phyloP scores from a whole-genome alignment of 2,329 filamentous ascomycete species.

The Pseudocercospora fijiensis region DNA sequence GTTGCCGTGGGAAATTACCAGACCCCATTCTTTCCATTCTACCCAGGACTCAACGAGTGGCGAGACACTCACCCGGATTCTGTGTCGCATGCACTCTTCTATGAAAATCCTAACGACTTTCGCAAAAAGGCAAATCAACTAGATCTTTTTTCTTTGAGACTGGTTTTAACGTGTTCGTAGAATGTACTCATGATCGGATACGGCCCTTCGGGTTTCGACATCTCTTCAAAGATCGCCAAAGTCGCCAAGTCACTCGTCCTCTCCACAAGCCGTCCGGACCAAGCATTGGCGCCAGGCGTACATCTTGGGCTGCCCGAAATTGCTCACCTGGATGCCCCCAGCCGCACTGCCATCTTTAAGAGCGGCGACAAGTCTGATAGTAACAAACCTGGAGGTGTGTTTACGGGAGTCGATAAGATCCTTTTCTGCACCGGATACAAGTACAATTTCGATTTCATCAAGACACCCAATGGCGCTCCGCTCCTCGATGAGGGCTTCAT shows the following conservation, averaged over 20 bases:
- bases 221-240: slow-evolving; percentile 8
- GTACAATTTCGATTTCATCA: slow-evolving; percentile 20
- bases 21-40: slow-evolving; percentile 2
- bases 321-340: no score
- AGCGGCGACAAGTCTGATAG: neutral
- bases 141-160: no score
- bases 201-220: slow-evolving; percentile 18
- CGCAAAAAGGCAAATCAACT: no score
- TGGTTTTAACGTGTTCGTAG: no score
- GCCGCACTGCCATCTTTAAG: no score
- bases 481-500: neutral
- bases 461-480: neutral
- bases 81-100: no score
- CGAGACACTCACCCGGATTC: no score
- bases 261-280: slow-evolving; percentile 2
- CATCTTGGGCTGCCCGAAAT: no score
- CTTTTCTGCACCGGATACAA: slow-evolving; percentile 21
- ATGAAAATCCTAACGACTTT: no score
- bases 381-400: slow-evolving; percentile 2
- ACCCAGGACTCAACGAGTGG: slow-evolving; percentile 8
- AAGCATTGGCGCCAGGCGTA: neutral
- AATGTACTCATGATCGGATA: slow-evolving; percentile 21
- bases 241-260: slow-evolving; percentile 4
- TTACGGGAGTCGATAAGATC: slow-evolving; percentile 12
- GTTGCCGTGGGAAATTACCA: slow-evolving; percentile 18